Evolutionary conservation across 148 eudicot species (phyloP), one percentile per base, ranked within the genome.

Genomic region (Rheum nobile): DNA sequence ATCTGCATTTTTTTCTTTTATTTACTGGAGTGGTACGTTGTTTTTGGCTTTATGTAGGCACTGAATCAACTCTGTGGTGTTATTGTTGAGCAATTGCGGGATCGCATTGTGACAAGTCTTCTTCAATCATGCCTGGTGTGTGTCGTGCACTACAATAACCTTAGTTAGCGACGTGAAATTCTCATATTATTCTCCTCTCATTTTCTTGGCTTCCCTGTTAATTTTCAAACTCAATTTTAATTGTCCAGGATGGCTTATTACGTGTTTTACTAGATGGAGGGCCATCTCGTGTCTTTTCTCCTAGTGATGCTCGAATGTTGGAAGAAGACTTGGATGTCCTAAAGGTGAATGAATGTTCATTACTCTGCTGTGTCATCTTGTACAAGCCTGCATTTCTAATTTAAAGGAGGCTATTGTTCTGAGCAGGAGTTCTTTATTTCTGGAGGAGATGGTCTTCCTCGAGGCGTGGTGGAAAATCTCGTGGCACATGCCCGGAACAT

Each of bases 381-480:
- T 52, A 43, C 47, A 43, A 43, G 50, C 50, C n/a, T 42, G 2
- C 6, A 3, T 6, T 50, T 50, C 22, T 9, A 50, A 4, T 4
- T 17, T 22, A 48, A 48, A n/a, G 22, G 21, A 16, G 21, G 54
- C 54, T 48, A 48, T 48, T n/a, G 4, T 74, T 42, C 44, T 14
- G 42, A 54, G 31, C 82, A 96, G 99, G 99, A 96, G 75, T 90
- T 96, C 81, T 96, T 96, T 67, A 96, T 96, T 76, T 96, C 97
- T 80, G 97, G 96, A 75, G 99, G 99, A 78, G 99, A 92, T 82
- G 97, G 99, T 34, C 96, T 96, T 76, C 99, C 99, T 79, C 94
- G 99, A 32, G 99, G 99, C 77, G 92, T 92, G 43, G 99, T 96
- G 74, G 97, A 96, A 80, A 95, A 95, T 85, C 85, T 87, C 70